Percentiles rank a stretch among this genome's conserved stretches.
Conservation (phyloP, 257 asterid genomes). For the Nicotiana undulata region DNA sequence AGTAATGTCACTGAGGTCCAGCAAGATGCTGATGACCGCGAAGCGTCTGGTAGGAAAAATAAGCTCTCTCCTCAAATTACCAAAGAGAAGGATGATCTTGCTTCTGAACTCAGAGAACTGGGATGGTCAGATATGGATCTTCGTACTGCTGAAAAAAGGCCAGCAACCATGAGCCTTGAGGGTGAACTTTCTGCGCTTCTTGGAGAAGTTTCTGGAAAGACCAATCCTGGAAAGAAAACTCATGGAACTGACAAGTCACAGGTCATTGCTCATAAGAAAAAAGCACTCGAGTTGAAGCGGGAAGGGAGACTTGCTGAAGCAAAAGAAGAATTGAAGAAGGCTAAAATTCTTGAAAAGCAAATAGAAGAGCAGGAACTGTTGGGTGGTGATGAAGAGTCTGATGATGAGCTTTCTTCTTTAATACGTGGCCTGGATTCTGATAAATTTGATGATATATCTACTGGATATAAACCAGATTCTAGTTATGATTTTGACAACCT, state of each 20-base stretch:
- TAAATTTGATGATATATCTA: conserved; percentile 39
- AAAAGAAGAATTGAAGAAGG: conserved; percentile 88
- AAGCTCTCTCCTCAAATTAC: conserved; percentile 32
- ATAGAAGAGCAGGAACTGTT: conserved; percentile 90
- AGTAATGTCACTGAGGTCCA: conserved; percentile 33
- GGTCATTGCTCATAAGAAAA: conserved; percentile 75
- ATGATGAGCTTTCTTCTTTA: conserved; percentile 73
- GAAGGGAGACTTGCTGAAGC: conserved; percentile 84
- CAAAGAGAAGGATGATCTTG: conserved; percentile 64
- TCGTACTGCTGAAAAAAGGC: conserved; percentile 45
- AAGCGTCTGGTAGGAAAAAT: conserved; percentile 24
- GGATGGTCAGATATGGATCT: conserved; percentile 98
- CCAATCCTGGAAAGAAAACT: conserved; percentile 35
- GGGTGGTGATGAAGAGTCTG: conserved; percentile 77
- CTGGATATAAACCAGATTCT: conserved; percentile 24
- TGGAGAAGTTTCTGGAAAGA: conserved; percentile 52
- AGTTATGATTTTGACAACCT: conserved; percentile 43
- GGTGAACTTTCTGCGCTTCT: conserved; percentile 79
- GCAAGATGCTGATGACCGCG: conserved; percentile 31
- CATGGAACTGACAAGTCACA: conserved; percentile 47
- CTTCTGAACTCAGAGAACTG: conserved; percentile 74
- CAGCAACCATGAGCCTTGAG: conserved; percentile 53
- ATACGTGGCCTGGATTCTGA: conserved; percentile 51
- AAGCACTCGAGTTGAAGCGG: conserved; percentile 85
- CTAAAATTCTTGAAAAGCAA: conserved; percentile 79